These are phyloP conservation scores for Arthrobotrys iridis DNA, from an alignment of 2,329 filamentous ascomycete species.

Conservation along the genomic window DNA sequence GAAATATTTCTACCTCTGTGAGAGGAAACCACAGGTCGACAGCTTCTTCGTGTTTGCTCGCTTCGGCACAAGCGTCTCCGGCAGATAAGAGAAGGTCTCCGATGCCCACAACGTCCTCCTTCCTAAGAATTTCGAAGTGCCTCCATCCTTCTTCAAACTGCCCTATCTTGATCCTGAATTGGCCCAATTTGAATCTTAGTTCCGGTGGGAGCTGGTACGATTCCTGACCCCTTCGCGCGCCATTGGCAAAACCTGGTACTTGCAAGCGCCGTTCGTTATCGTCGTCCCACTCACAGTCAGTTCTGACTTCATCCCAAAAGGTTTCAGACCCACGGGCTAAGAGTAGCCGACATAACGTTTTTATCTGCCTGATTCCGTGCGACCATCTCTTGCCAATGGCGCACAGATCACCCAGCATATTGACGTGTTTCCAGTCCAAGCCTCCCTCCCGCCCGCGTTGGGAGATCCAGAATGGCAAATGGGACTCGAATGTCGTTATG, in stretches of 20 bases:
- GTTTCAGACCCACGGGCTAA: conserved; percentile 77
- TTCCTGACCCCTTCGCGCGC: neutral
- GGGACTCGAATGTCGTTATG: conserved; percentile 59
- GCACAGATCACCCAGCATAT: conserved; percentile 84
- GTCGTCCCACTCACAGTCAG: conserved; percentile 90
- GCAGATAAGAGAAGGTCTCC: conserved; percentile 81
- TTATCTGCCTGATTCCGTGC: conserved; percentile 75
- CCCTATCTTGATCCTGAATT: conserved; percentile 79
- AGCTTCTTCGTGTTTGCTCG: conserved; percentile 67
- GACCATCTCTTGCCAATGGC: conserved; percentile 71
- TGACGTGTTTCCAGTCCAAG: conserved; percentile 80
- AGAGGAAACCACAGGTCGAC: conserved; percentile 70
- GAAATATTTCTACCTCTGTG: conserved; percentile 64
- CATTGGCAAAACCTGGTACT: conserved; percentile 69
- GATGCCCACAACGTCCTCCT: conserved; percentile 71
- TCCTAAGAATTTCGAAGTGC: conserved; percentile 77
- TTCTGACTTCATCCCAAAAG: conserved; percentile 78
- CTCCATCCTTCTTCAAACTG: conserved; percentile 75
- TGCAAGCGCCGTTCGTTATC: conserved; percentile 72
- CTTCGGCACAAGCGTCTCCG: conserved; percentile 69
- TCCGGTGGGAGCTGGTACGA: conserved; percentile 82
- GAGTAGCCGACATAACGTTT: conserved; percentile 80
- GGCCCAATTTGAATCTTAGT: conserved; percentile 81
- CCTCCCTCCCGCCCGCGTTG: conserved; percentile 60
- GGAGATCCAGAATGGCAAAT: conserved; percentile 61